phyloP scores from a whole-genome alignment of 2,329 filamentous ascomycete species.

The Purpureocillium takamizusanense region DNA sequence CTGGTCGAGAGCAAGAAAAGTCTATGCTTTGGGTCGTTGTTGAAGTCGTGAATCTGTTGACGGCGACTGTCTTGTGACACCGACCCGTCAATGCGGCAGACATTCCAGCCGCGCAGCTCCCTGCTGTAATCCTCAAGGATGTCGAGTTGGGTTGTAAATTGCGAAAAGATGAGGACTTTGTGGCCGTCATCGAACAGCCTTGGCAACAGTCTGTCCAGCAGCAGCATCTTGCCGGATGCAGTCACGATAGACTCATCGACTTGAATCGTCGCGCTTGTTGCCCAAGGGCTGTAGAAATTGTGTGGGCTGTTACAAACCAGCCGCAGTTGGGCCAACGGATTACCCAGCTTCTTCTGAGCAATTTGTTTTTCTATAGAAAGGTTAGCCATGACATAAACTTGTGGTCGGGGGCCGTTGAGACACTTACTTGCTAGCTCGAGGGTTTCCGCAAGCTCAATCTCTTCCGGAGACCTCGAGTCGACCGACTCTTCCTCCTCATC shows the following conservation, averaged over 20 bases:
- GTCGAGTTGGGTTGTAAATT: slow-evolving; percentile 91
- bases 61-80: slow-evolving; percentile 67
- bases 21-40: slow-evolving; percentile 53
- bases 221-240: slow-evolving; percentile 88
- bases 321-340: slow-evolving; percentile 84
- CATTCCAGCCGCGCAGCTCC: slow-evolving; percentile 67
- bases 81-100: slow-evolving; percentile 84
- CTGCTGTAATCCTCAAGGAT: slow-evolving; percentile 78
- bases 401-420: neutral
- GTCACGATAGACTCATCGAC: slow-evolving; percentile 78
- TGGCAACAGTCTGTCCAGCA: slow-evolving; percentile 79
- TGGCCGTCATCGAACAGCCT: slow-evolving; percentile 65
- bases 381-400: slow-evolving; percentile 13
- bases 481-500: slow-evolving; percentile 27
- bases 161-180: slow-evolving; percentile 92
- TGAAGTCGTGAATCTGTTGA: slow-evolving; percentile 65
- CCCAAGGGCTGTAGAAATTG: slow-evolving; percentile 94
- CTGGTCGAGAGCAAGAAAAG: slow-evolving; percentile 85
- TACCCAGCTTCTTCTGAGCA: slow-evolving; percentile 83
- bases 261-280: slow-evolving; percentile 43
- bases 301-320: slow-evolving; percentile 90
- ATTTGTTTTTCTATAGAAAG: slow-evolving; percentile 62
- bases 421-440: slow-evolving; percentile 66
- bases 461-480: slow-evolving; percentile 39
- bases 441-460: slow-evolving; percentile 55